These are phyloP conservation scores for Leccinum subrobustum DNA, from an alignment of 1,284 basidiomycete genomes.

Conservation along the genomic window DNA sequence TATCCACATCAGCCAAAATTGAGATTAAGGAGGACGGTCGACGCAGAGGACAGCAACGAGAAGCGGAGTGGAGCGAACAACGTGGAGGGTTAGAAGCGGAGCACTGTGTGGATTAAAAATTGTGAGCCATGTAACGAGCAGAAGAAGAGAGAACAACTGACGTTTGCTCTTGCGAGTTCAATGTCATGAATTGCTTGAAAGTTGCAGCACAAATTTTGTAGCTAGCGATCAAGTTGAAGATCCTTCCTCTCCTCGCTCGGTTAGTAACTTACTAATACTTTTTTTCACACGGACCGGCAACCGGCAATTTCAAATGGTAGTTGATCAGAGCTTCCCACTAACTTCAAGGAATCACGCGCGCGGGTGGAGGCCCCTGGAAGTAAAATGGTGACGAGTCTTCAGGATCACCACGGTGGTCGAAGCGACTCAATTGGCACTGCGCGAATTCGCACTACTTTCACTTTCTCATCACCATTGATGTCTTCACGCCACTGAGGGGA, in stretches of 20 bases:
- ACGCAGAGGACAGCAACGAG: conserved; percentile 60
- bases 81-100: conserved; percentile 49
- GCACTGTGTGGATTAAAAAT: conserved; percentile 28
- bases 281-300: not conserved
- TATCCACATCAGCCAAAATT: conserved; percentile 63
- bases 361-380: too few species aligned
- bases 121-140: not conserved
- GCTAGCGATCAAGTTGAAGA: conserved; percentile 22
- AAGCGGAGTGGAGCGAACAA: conserved; percentile 63
- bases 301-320: not conserved
- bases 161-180: conserved; percentile 33
- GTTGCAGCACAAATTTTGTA: conserved; percentile 18
- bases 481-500: too few species aligned
- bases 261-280: too few species aligned
- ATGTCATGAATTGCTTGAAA: conserved; percentile 48
- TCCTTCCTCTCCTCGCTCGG: conserved; percentile 1
- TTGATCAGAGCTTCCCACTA: too few species aligned
- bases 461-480: too few species aligned
- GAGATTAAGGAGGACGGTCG: conserved; percentile 71
- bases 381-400: too few species aligned
- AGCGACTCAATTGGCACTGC: too few species aligned
- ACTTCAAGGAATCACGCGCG: too few species aligned
- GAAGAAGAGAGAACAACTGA: conserved; percentile 13
- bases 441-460: too few species aligned
- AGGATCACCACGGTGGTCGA: too few species aligned